Base-by-base conservation (phyloP, 1,284 basidiomycete genomes). In the Irpex sp. region DNA sequence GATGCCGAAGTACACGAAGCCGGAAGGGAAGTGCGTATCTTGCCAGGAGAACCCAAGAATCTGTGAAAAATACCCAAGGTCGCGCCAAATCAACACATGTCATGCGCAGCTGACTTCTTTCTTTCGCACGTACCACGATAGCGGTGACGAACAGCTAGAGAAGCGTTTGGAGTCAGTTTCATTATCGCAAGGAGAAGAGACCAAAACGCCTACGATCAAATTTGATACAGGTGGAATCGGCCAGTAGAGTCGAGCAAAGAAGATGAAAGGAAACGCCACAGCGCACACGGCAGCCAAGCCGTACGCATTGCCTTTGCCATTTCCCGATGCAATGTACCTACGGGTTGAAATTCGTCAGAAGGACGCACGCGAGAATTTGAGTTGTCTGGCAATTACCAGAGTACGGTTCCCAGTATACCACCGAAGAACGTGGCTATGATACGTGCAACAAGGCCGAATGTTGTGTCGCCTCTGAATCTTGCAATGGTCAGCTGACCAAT, bases 391-490 rank as follows among this genome's bases (percentile, higher is more conserved):
- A 73, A 80, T 49, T 75, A 90, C 91, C 91, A 93, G 68, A 92
- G 81, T 1, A 83, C 76, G 67, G 88, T 82, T 1, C 93, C 94
- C 5, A 87, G 72, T 1, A 89, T 63, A 2, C 87, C 87, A 6
- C 93, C 93, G 62, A 83, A 77, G 67, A 93, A 88, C 0, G 92
- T 92, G 51, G 85, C 85, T 3, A 85, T 57, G 11, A 92, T 78
- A 62, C 92, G 82, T 1, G 85, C 81, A 1, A 87, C 75, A 52
- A 91, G 82, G 1, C 85, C 88, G 60, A 89, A 88, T 0, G 85
- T 83, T 0, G 92, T 94, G 65, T 94, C 92, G 0, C 92, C 93
- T 61, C 88, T 81, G 70, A 89, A 91, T 7, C 88, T 82, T 9
- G 87, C 78, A 1, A 91, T 74, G 0, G 88, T 90, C 17, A 91